Evolutionary conservation across 1,284 basidiomycete species (phyloP), one percentile per base, ranked within the genome.

Genomic region (Wallemia mellicola): DNA sequence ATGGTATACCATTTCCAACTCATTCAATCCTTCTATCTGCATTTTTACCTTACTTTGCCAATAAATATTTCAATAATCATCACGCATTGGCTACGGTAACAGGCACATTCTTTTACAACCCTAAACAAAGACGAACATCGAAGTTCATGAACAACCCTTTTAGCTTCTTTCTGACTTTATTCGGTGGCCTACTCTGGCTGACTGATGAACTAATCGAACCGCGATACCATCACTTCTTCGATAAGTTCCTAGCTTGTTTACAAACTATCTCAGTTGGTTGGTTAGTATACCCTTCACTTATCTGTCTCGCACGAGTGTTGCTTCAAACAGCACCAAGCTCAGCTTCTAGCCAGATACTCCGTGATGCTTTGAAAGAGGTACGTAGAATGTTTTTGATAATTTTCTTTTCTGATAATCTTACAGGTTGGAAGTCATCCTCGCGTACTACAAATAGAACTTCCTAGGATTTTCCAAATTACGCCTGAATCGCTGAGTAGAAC

Each of bases 251-350:
- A 27, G 85, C 88, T 0, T 74, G 78, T 5, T 63, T 81, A 2
- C 78, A 86, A 61, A 81, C 86, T 0, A 67, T 81, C 3, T 71
- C 83, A 14, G 89, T 86, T 7, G 83, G 82, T 68, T 77, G 79
- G 54, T 74, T 91, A 27, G 81, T 87, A 0, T 91, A 86, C 67
- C 78, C 79, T 0, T 80, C 86, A 0, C 84, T 80, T 24, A 73
- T 80, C 2, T 76, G 82, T 0, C 81, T 88, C 26, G 87, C 84
- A 1, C 79, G 81, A 9, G 80, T 88, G 0, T 73, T 95, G 1
- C 70, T 94, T 1, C 88, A 94, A 68, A 94, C 88, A 0, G 78
- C 86, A 0, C 88, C 88, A 60, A 86, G 86, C 80, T 80, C 83
- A 63, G 73, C 76, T 0, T 82, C 92, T 64, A 73, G 83, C 62